Base-by-base conservation (phyloP, 2,329 filamentous ascomycete species). In the Diaporthe sp. region DNA sequence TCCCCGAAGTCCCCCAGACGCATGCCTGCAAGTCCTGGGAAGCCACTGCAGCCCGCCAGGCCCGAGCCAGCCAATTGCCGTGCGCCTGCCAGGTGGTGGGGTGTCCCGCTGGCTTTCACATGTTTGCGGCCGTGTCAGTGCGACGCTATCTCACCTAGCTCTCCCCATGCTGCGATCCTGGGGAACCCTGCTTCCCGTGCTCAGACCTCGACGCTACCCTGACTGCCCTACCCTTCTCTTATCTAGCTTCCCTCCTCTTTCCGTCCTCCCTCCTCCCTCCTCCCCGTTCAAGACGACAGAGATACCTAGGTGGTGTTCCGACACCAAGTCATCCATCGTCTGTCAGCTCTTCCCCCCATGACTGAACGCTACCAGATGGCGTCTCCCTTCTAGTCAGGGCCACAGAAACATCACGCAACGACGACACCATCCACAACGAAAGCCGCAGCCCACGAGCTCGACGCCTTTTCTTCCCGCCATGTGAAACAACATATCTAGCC, bases 401-500 rank as follows among this genome's bases (percentile, higher is more conserved):
- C 65, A 22, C 46, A 42, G 46, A 42, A 53, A 55, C 46, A 68
- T 22, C 42, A 12, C 44, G 37, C 62, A 7, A 34, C 53, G 10
- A 28, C 46, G 15, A 68, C 65, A 51, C 46, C 46, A 39, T 25
- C 46, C 49, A 39, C n/a, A 9, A 55, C 19, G 17, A 42, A 3
- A 42, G n/a, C 65, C 46, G 22, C 46, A 55, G 31, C 42, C 53
- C 51, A 71, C 68, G 51, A 61, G 71, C 37, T 55, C 15, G 2
- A 65, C 46, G 60, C 37, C 44, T 37, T 17, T 46, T 53, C 19
- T n/a, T 80, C 74, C 51, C 51, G 79, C 72, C 76, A 82, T 82
- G 81, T 80, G 77, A 82, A 70, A 71, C 67, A 60, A 73, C 65
- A 71, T 37, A 37, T 22, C 39, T n/a, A 13, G 22, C 28, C n/a